Base-by-base conservation (phyloP, 2,329 filamentous ascomycete genomes). In the Tolypocladium ophioglossoides region DNA sequence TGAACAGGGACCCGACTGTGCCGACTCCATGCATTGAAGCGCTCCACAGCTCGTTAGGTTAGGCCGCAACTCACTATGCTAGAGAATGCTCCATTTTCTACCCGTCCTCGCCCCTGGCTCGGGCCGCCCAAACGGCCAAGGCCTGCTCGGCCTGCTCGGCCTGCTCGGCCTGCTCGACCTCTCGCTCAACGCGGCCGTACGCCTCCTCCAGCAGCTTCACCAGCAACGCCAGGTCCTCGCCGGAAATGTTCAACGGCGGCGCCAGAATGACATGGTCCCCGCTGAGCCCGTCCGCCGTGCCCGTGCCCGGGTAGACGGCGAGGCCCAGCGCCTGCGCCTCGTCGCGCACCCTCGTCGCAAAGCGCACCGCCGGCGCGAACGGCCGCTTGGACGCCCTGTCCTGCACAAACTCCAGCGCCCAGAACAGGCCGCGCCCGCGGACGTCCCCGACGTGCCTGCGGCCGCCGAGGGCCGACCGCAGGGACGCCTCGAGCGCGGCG, bases 191-290 rank as follows among this genome's bases (percentile, higher is more conserved):
- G 7, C 32, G 40, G 46, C 56, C 44, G 24, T 59, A 56, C 14
- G 57, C 50, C 38, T 44, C 52, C 50, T 56, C 53, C 12, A 58
- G 41, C 44, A 58, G n/a, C 38, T 38, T 50, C 40, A 56, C 52
- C 53, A 58, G 9, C 34, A 47, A 18, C 12, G 30, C 34, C 8
- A 69, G 20, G 35, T 69, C 59, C 14, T 59, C 60, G 10, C 58
- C 55, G 0, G 76, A 82, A 24, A 85, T 73, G 41, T 80, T 89
- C 65, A 84, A 90, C 0, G 87, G 78, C 1, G 88, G 87, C 2
- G 85, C 79, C 18, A 91, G 62, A n/a, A 91, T 74, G 38, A 89
- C 72, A 65, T 89, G 85, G 62, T 91, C 87, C 11, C 87, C 86
- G 1, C 65, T 64, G 1, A 78, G 73, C 39, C 87, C 76, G 57